Evolutionary conservation across 352 stramenopile genomes (phyloP).

Genomic region (Globisporangium apiculatum): DNA sequence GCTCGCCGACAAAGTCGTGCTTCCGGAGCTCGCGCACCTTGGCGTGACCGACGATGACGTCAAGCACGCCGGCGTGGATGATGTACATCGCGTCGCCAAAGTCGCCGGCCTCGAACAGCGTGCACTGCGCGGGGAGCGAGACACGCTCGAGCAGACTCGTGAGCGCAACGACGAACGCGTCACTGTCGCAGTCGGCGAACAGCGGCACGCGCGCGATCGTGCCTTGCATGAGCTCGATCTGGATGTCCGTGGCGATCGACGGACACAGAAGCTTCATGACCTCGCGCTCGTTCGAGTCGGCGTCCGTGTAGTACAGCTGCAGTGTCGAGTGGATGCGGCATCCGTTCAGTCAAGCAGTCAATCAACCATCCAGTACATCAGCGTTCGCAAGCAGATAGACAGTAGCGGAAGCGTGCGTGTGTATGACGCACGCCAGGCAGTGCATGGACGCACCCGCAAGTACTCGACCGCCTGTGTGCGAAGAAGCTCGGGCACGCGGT

Average conservation of each 20-base stretch:
- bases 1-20: slow-evolving; percentile 58
- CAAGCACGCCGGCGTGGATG: slow-evolving; percentile 59
- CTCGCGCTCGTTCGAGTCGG: slow-evolving; percentile 63
- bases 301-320: slow-evolving; percentile 61
- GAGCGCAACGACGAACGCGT: slow-evolving; percentile 50
- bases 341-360: slow-evolving; percentile 1
- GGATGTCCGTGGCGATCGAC: slow-evolving; percentile 71
- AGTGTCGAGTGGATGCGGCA: neutral
- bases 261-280: slow-evolving; percentile 59
- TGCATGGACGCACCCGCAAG: slow-evolving; percentile 23
- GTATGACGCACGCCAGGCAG: neutral
- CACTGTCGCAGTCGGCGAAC: slow-evolving; percentile 40
- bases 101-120: slow-evolving; percentile 48
- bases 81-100: slow-evolving; percentile 73
- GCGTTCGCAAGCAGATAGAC: neutral
- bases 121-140: slow-evolving; percentile 45
- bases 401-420: no score
- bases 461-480: slow-evolving; percentile 65
- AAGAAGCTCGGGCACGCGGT: slow-evolving; percentile 45
- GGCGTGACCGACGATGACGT: slow-evolving; percentile 42
- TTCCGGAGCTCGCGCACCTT: slow-evolving; percentile 72
- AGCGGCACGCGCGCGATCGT: slow-evolving; percentile 46
- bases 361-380: neutral
- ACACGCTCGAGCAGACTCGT: slow-evolving; percentile 62
- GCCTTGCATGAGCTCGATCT: slow-evolving; percentile 53